These are phyloP conservation scores for barley (Hordeum vulgare) DNA, from an alignment of 176 grass and related monocot genomes.

Conservation along the genomic window MorexV3_pseudomolecules_assembly NC_058520.1:15683210-15683709, in stretches of 20 bases:
- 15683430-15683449: slow-evolving; percentile 64
- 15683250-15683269: not conserved
- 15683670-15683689: slow-evolving; percentile 70
- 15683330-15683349: not conserved
- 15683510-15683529: not conserved
- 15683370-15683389: slow-evolving; percentile 22
- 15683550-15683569: slow-evolving; percentile 49
- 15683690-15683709: slow-evolving; percentile 85
- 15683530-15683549: slow-evolving; percentile 7
- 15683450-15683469: slow-evolving; percentile 63
- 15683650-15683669: slow-evolving; percentile 84
- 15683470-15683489: slow-evolving; percentile 41
- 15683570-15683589: slow-evolving; percentile 61
- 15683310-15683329: not conserved
- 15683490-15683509: not conserved
- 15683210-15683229: too few relatives aligned
- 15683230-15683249: too few relatives aligned
- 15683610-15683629: slow-evolving; percentile 57
- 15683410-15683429: slow-evolving; percentile 42
- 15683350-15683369: not conserved
- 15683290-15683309: not conserved
- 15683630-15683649: slow-evolving; percentile 80
- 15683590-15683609: slow-evolving; percentile 54
- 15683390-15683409: slow-evolving; percentile 53
- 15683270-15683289: not conserved